Evolutionary conservation across 306 rosid species (phyloP).

Genomic region (Gleditsia sinensis): DNA sequence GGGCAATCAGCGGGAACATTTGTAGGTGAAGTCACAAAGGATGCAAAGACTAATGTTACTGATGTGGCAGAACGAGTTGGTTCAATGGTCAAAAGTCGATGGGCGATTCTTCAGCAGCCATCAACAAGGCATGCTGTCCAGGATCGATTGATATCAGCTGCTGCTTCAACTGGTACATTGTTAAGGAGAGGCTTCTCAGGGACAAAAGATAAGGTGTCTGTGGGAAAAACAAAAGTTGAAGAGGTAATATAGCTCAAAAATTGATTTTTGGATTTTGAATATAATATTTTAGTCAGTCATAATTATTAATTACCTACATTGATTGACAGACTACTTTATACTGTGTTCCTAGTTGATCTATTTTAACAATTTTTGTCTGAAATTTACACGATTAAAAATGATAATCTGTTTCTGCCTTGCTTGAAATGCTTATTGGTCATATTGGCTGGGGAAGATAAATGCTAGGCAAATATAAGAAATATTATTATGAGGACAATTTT

Average conservation of each 20-base stretch:
- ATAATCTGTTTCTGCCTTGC: not conserved
- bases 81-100: slow-evolving; percentile 74
- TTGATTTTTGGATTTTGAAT: slow-evolving; percentile 6
- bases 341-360: not conserved
- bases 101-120: slow-evolving; percentile 88
- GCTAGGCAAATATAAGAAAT: not conserved
- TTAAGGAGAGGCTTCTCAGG: slow-evolving; percentile 73
- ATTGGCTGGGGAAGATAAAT: not conserved
- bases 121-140: slow-evolving; percentile 89
- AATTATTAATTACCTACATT: not conserved
- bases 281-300: not conserved
- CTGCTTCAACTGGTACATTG: slow-evolving; percentile 83
- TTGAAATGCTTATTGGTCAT: not conserved
- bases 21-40: slow-evolving; percentile 89
- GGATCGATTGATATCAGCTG: slow-evolving; percentile 86
- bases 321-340: not conserved
- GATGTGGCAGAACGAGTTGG: slow-evolving; percentile 86
- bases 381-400: not conserved
- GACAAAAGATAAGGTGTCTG: slow-evolving; percentile 86
- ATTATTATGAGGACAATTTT: not conserved
- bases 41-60: slow-evolving; percentile 78
- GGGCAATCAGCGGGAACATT: slow-evolving; percentile 87
- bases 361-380: slow-evolving; percentile 2
- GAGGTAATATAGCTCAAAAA: slow-evolving; percentile 60
- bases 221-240: slow-evolving; percentile 91